Conservation (phyloP, 2,329 filamentous ascomycete species). For the Sporothrix curviconia region DNA sequence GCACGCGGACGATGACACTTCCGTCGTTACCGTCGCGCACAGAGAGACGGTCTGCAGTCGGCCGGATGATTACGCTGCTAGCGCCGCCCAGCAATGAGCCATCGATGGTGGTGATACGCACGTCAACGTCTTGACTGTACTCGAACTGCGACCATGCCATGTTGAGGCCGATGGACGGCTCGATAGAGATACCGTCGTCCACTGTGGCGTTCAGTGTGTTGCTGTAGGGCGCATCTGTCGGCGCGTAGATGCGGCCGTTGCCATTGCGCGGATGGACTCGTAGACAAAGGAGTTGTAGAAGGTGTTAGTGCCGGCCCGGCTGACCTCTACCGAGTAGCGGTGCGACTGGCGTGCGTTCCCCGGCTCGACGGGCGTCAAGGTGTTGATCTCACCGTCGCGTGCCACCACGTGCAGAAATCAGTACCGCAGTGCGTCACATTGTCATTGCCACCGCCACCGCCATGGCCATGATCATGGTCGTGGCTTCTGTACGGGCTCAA, state of each 20-base stretch:
- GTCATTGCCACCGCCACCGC: neutral
- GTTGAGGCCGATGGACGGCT: neutral
- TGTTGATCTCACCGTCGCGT: neutral
- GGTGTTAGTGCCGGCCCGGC: neutral
- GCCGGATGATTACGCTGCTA: neutral
- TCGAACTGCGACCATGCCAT: neutral
- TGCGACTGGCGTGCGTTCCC: neutral
- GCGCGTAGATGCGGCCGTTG: neutral
- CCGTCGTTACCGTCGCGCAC: neutral
- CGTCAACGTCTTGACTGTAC: neutral
- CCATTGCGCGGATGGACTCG: neutral
- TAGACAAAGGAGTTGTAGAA: neutral
- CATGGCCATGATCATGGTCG: neutral
- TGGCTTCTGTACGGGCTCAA: neutral
- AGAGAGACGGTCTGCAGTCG: neutral
- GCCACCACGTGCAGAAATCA: neutral
- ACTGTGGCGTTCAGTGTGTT: neutral
- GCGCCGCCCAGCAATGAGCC: neutral
- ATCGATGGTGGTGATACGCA: neutral
- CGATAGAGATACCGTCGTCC: neutral
- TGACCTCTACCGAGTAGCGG: neutral
- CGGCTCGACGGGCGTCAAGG: neutral
- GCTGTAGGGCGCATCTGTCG: neutral
- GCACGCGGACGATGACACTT: neutral
- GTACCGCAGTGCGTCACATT: neutral